A percentile compares a stretch with the other conserved stretches of the same genome.
These are phyloP conservation scores for Hygrocybe punicea DNA, from an alignment of 768 basidiomycete species.

Conservation along the genomic window DNA sequence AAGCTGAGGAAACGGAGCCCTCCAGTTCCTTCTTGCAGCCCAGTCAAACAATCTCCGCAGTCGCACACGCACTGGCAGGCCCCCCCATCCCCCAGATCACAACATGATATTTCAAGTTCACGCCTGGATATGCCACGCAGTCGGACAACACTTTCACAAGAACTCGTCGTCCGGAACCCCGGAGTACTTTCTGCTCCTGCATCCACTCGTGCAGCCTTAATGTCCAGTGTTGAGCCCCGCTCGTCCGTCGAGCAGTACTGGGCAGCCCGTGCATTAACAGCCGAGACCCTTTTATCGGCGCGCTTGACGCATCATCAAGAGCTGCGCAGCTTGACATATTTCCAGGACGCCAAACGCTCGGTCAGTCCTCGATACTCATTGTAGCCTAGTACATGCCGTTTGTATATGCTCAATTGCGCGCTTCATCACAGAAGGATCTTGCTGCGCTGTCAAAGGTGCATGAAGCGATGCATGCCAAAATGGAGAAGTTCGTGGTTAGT, in stretches of 20 bases:
- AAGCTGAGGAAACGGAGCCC: no score
- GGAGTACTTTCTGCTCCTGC: no score
- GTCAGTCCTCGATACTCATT: constrained; percentile 31
- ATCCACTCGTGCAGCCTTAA: not conserved
- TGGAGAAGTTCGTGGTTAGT: constrained; percentile 55
- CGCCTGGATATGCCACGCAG: no score
- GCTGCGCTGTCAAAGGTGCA: constrained; percentile 38
- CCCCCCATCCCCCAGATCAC: no score
- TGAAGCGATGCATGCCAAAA: constrained; percentile 45
- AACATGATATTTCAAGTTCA: no score
- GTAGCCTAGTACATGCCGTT: not conserved
- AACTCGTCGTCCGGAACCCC: no score
- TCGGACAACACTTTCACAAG: not conserved
- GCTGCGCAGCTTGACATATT: constrained; percentile 39
- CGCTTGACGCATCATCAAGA: constrained; percentile 49
- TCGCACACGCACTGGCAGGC: no score
- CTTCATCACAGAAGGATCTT: constrained; percentile 41
- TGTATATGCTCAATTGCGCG: not conserved
- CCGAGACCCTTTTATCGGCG: constrained; percentile 57
- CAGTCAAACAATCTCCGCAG: no score
- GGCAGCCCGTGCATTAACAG: constrained; percentile 62
- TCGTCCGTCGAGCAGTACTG: constrained; percentile 54
- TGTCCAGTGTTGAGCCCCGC: constrained; percentile 1
- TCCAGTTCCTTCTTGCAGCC: no score
- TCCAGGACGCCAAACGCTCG: constrained; percentile 45